These are phyloP conservation scores for Pachysandra terminalis DNA, from an alignment of 164 flowering plant species.

Conservation along the genomic window DNA sequence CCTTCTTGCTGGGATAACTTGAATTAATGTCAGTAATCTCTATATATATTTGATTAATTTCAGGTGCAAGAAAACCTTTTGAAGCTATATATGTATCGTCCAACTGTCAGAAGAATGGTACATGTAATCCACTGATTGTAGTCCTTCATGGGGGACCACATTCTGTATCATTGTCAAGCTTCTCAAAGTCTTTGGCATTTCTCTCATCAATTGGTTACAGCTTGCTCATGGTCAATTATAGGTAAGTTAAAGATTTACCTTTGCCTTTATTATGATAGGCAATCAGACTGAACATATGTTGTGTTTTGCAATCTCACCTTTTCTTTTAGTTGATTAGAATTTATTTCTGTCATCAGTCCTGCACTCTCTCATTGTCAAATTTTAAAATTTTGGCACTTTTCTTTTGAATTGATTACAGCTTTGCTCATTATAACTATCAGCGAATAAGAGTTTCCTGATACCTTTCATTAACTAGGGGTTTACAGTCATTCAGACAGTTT, in stretches of 20 bases:
- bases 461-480: not conserved
- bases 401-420: not conserved
- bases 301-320: not conserved
- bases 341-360: not conserved
- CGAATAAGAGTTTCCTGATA: not conserved
- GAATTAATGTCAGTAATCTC: not conserved
- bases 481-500: not conserved
- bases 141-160: slow-evolving; percentile 97
- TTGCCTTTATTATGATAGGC: too few relatives aligned
- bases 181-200: slow-evolving; percentile 69
- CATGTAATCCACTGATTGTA: slow-evolving; percentile 67
- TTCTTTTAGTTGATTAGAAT: not conserved
- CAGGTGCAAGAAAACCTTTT: slow-evolving; percentile 80
- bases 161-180: slow-evolving; percentile 55
- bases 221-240: slow-evolving; percentile 84
- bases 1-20: not conserved
- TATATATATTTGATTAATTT: too few relatives aligned
- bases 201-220: slow-evolving; percentile 82
- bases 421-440: not conserved
- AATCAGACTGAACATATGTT: too few relatives aligned
- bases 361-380: not conserved
- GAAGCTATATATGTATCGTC: slow-evolving; percentile 91
- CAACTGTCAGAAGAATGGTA: slow-evolving; percentile 31
- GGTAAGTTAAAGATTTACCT: slow-evolving; percentile 35
- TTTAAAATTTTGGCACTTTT: not conserved